These are phyloP conservation scores for Rhizopus stolonifer DNA, from an alignment of 371 early-diverging fungal species.

Conservation along the genomic window DNA sequence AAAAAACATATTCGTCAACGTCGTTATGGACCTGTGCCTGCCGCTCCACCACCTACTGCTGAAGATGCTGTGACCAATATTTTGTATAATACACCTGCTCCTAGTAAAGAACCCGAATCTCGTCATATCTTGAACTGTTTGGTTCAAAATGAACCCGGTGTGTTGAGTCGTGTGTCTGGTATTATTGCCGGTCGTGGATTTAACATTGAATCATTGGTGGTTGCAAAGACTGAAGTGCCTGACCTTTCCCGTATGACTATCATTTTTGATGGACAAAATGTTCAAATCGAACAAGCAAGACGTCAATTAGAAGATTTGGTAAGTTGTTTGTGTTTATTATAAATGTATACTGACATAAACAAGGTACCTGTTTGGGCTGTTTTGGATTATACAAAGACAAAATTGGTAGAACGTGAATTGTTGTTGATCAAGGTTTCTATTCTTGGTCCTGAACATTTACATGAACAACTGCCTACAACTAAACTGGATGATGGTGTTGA, in stretches of 20 bases:
- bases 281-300: conserved; percentile 87
- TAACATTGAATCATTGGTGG: conserved; percentile 96
- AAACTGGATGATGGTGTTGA: conserved; percentile 41
- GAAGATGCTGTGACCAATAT: conserved; percentile 91
- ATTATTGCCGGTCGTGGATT: conserved; percentile 95
- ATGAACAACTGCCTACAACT: conserved; percentile 46
- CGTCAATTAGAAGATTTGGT: conserved; percentile 92
- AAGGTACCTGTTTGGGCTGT: conserved; percentile 96
- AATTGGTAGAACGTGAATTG: conserved; percentile 88
- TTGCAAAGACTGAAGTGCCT: conserved; percentile 91
- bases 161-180: conserved; percentile 88
- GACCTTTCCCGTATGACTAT: conserved; percentile 95
- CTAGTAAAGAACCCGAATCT: conserved; percentile 49
- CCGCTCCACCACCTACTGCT: conserved; percentile 51
- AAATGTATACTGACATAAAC: neutral
- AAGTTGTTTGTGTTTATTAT: conserved; percentile 13
- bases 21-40: conserved; percentile 50
- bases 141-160: conserved; percentile 95
- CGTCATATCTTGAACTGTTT: conserved; percentile 92
- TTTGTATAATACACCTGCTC: conserved; percentile 83
- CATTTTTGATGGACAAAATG: conserved; percentile 80
- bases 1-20: conserved; percentile 56
- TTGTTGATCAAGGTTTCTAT: conserved; percentile 91
- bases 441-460: conserved; percentile 75
- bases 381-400: conserved; percentile 85